phyloP scores from a whole-genome alignment of 257 asterid genomes.

The Solanum peruvianum region DNA sequence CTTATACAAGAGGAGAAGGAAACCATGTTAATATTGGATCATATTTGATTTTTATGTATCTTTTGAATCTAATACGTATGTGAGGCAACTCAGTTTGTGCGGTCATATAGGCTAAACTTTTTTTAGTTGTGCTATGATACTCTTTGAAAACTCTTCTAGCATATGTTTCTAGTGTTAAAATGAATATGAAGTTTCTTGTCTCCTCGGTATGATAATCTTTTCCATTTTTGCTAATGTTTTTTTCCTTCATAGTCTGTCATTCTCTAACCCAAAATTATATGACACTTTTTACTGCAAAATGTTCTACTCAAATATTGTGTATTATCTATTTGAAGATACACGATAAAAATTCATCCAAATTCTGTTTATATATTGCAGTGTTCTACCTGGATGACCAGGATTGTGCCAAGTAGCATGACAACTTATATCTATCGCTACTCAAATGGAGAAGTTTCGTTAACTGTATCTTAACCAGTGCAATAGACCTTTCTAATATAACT shows the following conservation, averaged over 20 bases:
- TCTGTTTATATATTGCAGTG: too few relatives aligned
- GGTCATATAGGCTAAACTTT: background rate
- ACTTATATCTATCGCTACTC: too few relatives aligned
- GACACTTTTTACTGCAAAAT: too few relatives aligned
- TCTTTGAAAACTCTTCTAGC: background rate
- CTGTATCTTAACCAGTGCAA: constrained; percentile 51
- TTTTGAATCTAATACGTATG: background rate
- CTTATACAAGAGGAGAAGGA: too few relatives aligned
- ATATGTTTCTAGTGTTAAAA: background rate
- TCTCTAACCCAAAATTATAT: background rate
- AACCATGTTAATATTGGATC: too few relatives aligned
- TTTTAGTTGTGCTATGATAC: background rate
- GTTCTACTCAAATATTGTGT: too few relatives aligned
- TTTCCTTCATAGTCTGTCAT: background rate
- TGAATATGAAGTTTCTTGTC: background rate
- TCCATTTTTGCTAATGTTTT: background rate
- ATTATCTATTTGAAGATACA: too few relatives aligned
- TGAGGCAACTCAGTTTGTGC: background rate
- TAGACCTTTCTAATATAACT: constrained; percentile 26
- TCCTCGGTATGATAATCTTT: background rate
- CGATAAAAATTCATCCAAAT: too few relatives aligned
- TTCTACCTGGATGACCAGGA: constrained; percentile 67
- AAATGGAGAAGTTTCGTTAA: background rate
- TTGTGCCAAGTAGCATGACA: constrained; percentile 92
- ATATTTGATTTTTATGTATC: too few relatives aligned